A percentile compares a stretch with the other conserved stretches of the same genome.
Evolutionary conservation across 169 alveolate genomes (phyloP).

Genomic region (Sarcocystis neurona): DNA sequence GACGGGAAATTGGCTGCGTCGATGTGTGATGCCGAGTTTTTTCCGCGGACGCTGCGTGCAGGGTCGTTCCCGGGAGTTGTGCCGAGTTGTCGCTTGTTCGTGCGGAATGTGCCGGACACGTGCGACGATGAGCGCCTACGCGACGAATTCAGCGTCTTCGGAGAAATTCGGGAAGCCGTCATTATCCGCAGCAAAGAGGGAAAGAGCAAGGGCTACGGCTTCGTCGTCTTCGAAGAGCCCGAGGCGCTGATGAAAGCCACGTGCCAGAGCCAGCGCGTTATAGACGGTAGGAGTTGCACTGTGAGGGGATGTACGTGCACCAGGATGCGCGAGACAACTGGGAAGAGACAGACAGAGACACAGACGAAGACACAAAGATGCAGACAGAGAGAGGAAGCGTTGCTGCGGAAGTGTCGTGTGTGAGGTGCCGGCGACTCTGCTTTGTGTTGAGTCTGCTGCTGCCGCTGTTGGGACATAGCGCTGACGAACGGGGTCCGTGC

Average conservation of each 20-base stretch:
- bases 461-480: background rate
- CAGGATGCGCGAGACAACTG: too few species aligned
- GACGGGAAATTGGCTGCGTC: too few species aligned
- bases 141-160: slow-evolving; percentile 51
- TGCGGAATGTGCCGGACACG: slow-evolving; percentile 58
- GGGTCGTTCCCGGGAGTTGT: slow-evolving; percentile 47
- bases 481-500: too few species aligned
- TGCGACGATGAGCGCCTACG: slow-evolving; percentile 48
- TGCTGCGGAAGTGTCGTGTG: too few species aligned
- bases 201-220: slow-evolving; percentile 81
- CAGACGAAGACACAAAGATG: too few species aligned
- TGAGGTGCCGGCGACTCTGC: too few species aligned
- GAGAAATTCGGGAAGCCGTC: slow-evolving; percentile 65
- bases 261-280: slow-evolving; percentile 47
- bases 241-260: slow-evolving; percentile 68
- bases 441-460: background rate
- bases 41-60: too few species aligned
- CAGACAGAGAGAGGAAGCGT: too few species aligned
- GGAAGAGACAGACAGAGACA: too few species aligned
- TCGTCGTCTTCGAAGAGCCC: slow-evolving; percentile 77
- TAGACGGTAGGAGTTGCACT: slow-evolving; percentile 50
- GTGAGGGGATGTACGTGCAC: too few species aligned
- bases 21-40: too few species aligned
- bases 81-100: slow-evolving; percentile 51
- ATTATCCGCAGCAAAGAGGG: slow-evolving; percentile 79